A percentile compares a stretch with the other conserved stretches of the same genome.
phyloP scores from a whole-genome alignment of 2,329 filamentous ascomycete species.

The Penicillium sclerotiorum region DNA sequence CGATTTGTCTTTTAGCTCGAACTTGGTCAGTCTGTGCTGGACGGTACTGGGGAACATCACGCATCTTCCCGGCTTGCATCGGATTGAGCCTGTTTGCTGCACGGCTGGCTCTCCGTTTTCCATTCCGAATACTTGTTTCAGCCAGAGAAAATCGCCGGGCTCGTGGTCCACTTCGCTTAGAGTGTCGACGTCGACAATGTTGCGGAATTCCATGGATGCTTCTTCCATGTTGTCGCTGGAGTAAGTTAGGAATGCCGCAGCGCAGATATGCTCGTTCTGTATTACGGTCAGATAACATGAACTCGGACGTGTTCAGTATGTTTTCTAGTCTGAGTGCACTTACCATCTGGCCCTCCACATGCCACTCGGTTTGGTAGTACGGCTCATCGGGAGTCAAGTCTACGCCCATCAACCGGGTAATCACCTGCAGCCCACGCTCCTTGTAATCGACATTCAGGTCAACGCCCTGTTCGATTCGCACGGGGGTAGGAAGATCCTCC shows the following conservation, averaged over 20 bases:
- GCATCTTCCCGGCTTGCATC: slow-evolving; percentile 20
- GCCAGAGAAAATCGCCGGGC: slow-evolving; percentile 33
- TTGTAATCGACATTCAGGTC: slow-evolving; percentile 41
- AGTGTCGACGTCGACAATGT: slow-evolving; percentile 35
- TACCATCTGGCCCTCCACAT: slow-evolving; percentile 53
- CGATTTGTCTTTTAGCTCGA: slow-evolving; percentile 53
- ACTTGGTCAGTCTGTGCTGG: slow-evolving; percentile 56
- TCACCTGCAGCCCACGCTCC: slow-evolving; percentile 58
- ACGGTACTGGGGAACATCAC: slow-evolving; percentile 39
- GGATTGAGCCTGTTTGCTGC: slow-evolving; percentile 28
- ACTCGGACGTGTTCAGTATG: not conserved
- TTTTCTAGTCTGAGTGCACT: slow-evolving; percentile 1
- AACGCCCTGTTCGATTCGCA: slow-evolving; percentile 31
- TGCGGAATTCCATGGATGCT: slow-evolving; percentile 55
- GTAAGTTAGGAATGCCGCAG: slow-evolving; percentile 65
- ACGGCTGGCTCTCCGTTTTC: slow-evolving; percentile 27
- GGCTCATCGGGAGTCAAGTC: slow-evolving; percentile 62
- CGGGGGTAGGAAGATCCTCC: slow-evolving; percentile 24
- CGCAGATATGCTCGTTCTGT: slow-evolving; percentile 65
- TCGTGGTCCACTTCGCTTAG: slow-evolving; percentile 36
- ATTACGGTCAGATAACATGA: not conserved
- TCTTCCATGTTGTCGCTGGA: slow-evolving; percentile 63
- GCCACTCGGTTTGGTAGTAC: slow-evolving; percentile 50
- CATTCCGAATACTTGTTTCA: slow-evolving; percentile 33
- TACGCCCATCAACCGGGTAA: slow-evolving; percentile 65